Base-by-base conservation (phyloP, 169 alveolate genomes). In the Plasmodium chabaudi region DNA sequence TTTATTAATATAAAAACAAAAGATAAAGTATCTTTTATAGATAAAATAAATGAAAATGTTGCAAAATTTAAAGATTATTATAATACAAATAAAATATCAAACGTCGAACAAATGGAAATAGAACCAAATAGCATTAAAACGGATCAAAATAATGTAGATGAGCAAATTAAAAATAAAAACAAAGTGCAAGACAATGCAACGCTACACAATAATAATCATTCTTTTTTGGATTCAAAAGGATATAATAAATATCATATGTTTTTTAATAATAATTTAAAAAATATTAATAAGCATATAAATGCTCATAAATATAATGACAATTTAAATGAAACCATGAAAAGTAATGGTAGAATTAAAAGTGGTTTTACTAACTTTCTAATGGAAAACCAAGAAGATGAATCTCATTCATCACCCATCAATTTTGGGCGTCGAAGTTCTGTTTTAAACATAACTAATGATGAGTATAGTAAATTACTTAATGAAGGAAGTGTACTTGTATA, bases 401-500 rank as follows among this genome's bases (percentile, higher is more conserved):
- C 17, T 25, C 47, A n/a, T 21, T 12, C 17, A 39, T 2, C 34
- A 12, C 77, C 88, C 7, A 75, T 75, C 59, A 75, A 75, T 63
- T 75, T 75, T 63, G 19, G 7, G 12, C n/a, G 63, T 12, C n/a
- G n/a, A 7, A 21, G 51, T 17, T 61, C 77, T 19, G 21, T 75
- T 21, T 12, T 49, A 19, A 75, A 63, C 9, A 0, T 75, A 63
- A 63, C 60, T 9, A 75, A 75, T 63, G 75, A 75, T 10, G 77
- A 34, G 6, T 75, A 61, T 4, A 39, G 42, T 42, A 63, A 75
- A 63, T 75, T 75, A 17, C 46, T 47, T 67, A 42, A 49, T 15
- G 55, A 75, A 13, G 51, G 17, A 27, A 75, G 77, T 49, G 88
- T 75, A 42, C 9, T 47, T 25, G 68, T 75, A 42, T 75, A 75